Conservation (phyloP, 441 rosid genomes). For the Aquilaria agallochum region DNA sequence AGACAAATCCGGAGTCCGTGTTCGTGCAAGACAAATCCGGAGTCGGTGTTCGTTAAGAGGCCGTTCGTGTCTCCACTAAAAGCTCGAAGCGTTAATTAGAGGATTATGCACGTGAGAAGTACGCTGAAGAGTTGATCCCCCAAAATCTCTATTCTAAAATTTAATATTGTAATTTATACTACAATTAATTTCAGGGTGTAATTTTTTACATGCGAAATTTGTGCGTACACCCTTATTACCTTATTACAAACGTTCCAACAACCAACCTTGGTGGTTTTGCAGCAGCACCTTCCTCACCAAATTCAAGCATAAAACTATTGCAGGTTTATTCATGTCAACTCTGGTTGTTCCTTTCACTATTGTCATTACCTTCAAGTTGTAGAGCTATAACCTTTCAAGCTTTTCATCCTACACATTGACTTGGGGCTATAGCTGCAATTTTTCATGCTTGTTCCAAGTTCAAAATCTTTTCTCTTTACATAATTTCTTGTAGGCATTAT, state of each 20-base stretch:
- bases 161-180: too few species aligned
- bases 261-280: slow-evolving; percentile 24
- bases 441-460: background rate
- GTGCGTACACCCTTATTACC: slow-evolving; percentile 48
- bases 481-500: slow-evolving; percentile 8
- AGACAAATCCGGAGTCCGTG: too few species aligned
- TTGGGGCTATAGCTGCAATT: slow-evolving; percentile 12
- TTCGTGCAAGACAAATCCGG: too few species aligned
- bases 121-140: too few species aligned
- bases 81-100: too few species aligned
- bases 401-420: background rate
- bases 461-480: background rate
- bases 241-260: slow-evolving; percentile 21
- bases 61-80: too few species aligned
- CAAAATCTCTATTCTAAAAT: too few species aligned
- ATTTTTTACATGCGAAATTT: too few species aligned
- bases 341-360: slow-evolving; percentile 19
- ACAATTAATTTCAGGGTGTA: too few species aligned
- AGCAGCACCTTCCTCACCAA: slow-evolving; percentile 22
- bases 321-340: slow-evolving; percentile 30
- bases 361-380: slow-evolving; percentile 1
- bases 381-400: too few species aligned
- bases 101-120: too few species aligned
- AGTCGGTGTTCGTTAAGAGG: too few species aligned
- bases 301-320: slow-evolving; percentile 31